These are phyloP conservation scores for Scutellaria galericulata DNA, from an alignment of 257 asterid species.

Conservation along the genomic window DNA sequence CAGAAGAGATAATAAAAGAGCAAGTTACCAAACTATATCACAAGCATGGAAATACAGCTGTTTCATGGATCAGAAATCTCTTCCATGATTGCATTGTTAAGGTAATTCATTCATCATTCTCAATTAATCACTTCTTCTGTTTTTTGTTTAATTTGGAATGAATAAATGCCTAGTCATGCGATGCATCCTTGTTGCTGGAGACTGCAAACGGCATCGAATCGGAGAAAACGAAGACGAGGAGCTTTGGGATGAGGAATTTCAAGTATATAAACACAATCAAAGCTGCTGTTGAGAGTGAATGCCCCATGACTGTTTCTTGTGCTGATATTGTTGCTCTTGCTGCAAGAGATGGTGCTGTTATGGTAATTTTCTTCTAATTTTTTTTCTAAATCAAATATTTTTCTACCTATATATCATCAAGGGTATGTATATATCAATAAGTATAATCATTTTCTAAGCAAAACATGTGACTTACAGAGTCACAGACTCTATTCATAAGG, in stretches of 20 bases:
- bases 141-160: too few species aligned
- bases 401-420: not conserved
- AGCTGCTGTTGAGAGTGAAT: conserved; percentile 62
- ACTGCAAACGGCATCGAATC: conserved; percentile 49
- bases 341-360: conserved; percentile 69
- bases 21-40: conserved; percentile 60
- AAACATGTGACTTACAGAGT: too few species aligned
- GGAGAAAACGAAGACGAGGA: conserved; percentile 60
- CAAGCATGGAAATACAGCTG: conserved; percentile 70
- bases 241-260: conserved; percentile 80
- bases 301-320: conserved; percentile 80
- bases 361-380: conserved; percentile 46
- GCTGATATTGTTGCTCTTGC: conserved; percentile 89
- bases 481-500: too few species aligned
- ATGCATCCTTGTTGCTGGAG: conserved; percentile 79
- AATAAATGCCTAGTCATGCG: conserved; percentile 62
- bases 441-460: too few species aligned
- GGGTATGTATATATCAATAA: too few species aligned
- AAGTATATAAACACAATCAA: conserved; percentile 66
- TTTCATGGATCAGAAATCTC: conserved; percentile 83
- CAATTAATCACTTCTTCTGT: too few species aligned
- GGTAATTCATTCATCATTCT: conserved; percentile 40
- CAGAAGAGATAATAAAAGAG: conserved; percentile 69
- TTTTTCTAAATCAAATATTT: not conserved
- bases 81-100: conserved; percentile 86